Evolutionary conservation across 108 stramenopile genomes (phyloP).

Genomic region (Asterionellopsis glacialis): DNA sequence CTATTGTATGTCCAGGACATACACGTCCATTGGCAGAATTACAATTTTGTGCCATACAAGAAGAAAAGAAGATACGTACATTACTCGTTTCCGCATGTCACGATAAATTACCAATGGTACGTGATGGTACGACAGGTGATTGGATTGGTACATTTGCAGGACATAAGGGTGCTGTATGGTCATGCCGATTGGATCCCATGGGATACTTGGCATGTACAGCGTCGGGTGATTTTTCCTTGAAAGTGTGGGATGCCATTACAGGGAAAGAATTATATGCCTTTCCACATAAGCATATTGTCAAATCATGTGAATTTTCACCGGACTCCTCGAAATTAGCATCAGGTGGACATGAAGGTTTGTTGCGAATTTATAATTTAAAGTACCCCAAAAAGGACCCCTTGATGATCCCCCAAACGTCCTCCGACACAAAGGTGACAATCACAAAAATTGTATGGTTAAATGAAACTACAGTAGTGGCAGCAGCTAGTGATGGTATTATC

Average conservation of each 20-base stretch:
- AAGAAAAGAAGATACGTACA: not conserved
- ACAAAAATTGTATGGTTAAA: slow-evolving; percentile 66
- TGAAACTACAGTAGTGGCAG: slow-evolving; percentile 43
- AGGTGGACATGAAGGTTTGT: slow-evolving; percentile 91
- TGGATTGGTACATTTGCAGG: slow-evolving; percentile 99
- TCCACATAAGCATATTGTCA: slow-evolving; percentile 95
- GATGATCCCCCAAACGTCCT: slow-evolving; percentile 24
- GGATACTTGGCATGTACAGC: slow-evolving; percentile 87
- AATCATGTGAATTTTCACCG: slow-evolving; percentile 88
- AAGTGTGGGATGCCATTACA: slow-evolving; percentile 90
- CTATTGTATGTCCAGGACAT: slow-evolving; percentile 95
- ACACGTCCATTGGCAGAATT: slow-evolving; percentile 88
- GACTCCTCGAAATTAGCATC: slow-evolving; percentile 79
- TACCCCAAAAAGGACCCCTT: slow-evolving; percentile 14
- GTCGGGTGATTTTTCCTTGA: slow-evolving; percentile 80
- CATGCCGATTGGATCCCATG: slow-evolving; percentile 80
- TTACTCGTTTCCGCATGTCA: not conserved
- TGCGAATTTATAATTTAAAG: slow-evolving; percentile 81
- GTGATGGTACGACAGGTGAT: slow-evolving; percentile 93
- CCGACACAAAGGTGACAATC: slow-evolving; percentile 28
- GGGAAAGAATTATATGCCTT: slow-evolving; percentile 66
- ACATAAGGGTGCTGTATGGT: slow-evolving; percentile 99
- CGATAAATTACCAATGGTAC: slow-evolving; percentile 91
- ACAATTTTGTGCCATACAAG: slow-evolving; percentile 58
- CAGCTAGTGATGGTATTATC: slow-evolving; percentile 63